Base-by-base conservation (phyloP, 495 filamentous ascomycete genomes). In the Talaromyces proteolyticus region DNA sequence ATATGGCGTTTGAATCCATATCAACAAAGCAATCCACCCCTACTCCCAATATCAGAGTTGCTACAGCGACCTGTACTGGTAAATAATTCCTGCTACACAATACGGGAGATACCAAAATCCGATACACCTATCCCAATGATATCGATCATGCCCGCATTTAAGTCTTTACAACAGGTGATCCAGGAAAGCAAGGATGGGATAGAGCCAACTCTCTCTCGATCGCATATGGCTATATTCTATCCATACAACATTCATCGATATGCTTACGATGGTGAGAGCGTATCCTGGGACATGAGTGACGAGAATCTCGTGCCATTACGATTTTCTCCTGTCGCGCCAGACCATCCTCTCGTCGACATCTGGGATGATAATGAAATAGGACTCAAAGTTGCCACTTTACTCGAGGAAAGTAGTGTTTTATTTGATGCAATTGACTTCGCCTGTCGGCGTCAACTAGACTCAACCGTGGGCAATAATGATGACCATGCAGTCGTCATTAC, bases 401-500 rank as follows among this genome's bases (percentile, higher is more conserved):
- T n/a, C n/a, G 37, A 49, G 0, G 19, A 4, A 3, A 17, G 40
- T 21, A 3, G 40, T 40, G 1, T 49, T 6, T 8, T 14, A 0
- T 40, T 49, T 23, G 29, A 25, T 16, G 34, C 47, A 7, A 23
- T 49, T 40, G 47, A 49, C 8, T 49, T 29, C 26, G 12, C 40
- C 0, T 21, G 36, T 16, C 21, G 37, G 18, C 36, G 17, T 1
- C 47, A 23, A 14, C 11, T 40, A 2, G 10, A 39, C 12, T 7
- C 20, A 22, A 2, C 25, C 26, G 12, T 47, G 14, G 45, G 24
- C 25, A 47, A 38, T n/a, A n/a, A n/a, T 39, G 45, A 47, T 39
- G 21, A 19, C 17, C 45, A 47, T 22, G 37, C 45, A 18, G 6
- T 49, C 40, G 47, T 49, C 1, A 49, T 49, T 6, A 49, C 47